Evolutionary conservation across 345 rosid species (phyloP), one percentile per base, ranked within the genome.

Genomic region (Physaria fendleri): DNA sequence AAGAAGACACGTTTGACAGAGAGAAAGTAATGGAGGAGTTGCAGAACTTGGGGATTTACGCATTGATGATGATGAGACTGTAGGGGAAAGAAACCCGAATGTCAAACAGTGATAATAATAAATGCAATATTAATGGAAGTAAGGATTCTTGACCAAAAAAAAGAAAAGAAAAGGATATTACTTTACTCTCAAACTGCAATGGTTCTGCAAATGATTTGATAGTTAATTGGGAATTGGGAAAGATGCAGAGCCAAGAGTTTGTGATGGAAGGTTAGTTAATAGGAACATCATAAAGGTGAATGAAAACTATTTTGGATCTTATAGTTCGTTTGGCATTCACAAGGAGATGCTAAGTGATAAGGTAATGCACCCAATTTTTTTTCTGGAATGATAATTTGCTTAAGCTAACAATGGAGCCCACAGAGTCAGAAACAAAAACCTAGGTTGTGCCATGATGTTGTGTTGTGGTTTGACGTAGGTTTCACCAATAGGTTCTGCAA

Each of bases 401-500:
- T n/a, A n/a, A n/a, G n/a, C n/a, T n/a, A 17, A 60, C 65, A 7
- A 64, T 60, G 22, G 45, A 65, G 45, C 68, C 75, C 24, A 41
- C 3, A 0, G 72, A 56, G 33, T n/a, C 48, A 2, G 52, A 54
- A 22, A 35, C 65, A 2, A 42, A 71, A 54, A 70, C n/a, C 74
- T 60, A 59, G 68, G 57, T 23, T 58, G 32, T 93, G 99, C 62
- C 78, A 82, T 50, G 99, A 97, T 30, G 68, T 83, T 32, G 95
- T 89, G 16, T 41, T 93, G 60, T 89, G 99, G 99, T 93, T 93
- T 1, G 97, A 93, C 10, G 81, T 92, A 24, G 95, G 90, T 66
- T 93, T 93, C 69, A 83, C 94, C 7, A 20, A 61, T 71, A 79
- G 97, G 62, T 89, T 87, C 80, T 93, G 99, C 88, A 87, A 76